Conservation (phyloP, 345 rosid genomes). For the Dipteronia dyeriana region DNA sequence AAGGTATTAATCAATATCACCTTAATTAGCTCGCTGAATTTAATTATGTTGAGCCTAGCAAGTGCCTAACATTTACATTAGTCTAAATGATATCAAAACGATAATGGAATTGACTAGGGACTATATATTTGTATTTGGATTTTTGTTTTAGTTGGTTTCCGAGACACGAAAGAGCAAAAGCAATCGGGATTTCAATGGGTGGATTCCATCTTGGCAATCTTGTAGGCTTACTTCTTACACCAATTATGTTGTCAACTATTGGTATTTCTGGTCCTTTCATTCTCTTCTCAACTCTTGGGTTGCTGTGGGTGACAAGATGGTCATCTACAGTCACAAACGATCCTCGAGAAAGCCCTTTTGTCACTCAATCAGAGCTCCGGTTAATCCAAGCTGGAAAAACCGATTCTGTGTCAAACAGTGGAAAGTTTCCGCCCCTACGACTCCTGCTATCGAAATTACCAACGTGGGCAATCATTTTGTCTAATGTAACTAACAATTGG, state of each 20-base stretch:
- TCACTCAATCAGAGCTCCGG: slow-evolving; percentile 60
- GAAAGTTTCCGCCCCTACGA: slow-evolving; percentile 51
- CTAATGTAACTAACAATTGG: slow-evolving; percentile 92
- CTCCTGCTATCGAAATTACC: slow-evolving; percentile 68
- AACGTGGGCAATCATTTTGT: slow-evolving; percentile 86
- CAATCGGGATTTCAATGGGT: slow-evolving; percentile 91
- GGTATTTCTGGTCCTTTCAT: slow-evolving; percentile 81
- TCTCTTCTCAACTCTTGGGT: slow-evolving; percentile 73
- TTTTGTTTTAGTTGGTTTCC: slow-evolving; percentile 74
- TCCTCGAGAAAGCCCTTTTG: slow-evolving; percentile 64
- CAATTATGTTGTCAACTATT: slow-evolving; percentile 66
- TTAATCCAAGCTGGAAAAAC: slow-evolving; percentile 75
- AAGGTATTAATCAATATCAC: slow-evolving; percentile 42
- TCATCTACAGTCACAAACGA: slow-evolving; percentile 54
- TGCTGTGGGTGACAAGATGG: slow-evolving; percentile 75
- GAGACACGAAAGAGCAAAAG: slow-evolving; percentile 76
- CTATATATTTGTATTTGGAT: not conserved
- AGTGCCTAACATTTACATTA: not conserved
- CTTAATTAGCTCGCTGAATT: not conserved
- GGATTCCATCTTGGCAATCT: slow-evolving; percentile 98
- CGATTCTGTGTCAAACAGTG: slow-evolving; percentile 28
- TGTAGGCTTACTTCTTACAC: slow-evolving; percentile 73
- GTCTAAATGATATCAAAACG: not conserved
- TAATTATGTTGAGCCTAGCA: too few relatives aligned
- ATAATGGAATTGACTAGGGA: not conserved